Conservation (phyloP, 1,284 basidiomycete species). For the Golubevia pallescens region DNA sequence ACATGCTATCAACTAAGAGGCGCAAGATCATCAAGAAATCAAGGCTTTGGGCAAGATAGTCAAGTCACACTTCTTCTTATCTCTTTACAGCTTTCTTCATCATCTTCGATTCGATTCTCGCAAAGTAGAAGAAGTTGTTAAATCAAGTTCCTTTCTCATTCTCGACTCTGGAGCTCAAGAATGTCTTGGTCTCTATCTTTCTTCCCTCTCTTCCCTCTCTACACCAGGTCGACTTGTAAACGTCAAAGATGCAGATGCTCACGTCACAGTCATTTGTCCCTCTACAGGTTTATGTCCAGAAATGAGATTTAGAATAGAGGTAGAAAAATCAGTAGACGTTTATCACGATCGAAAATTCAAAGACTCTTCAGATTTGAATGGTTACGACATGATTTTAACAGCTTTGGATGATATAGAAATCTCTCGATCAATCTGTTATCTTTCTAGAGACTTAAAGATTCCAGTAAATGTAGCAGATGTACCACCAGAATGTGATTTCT, state of each 20-base stretch:
- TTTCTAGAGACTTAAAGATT: constrained; percentile 75
- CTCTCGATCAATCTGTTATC: constrained; percentile 74
- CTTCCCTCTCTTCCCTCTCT: no score
- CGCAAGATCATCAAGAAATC: no score
- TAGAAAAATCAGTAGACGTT: constrained; percentile 31
- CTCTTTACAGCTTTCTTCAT: no score
- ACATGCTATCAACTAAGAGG: no score
- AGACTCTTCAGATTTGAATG: constrained; percentile 36
- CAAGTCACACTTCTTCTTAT: no score
- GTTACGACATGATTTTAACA: constrained; percentile 88
- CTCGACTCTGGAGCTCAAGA: no score
- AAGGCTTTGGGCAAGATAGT: no score
- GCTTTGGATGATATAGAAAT: constrained; percentile 85
- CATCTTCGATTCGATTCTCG: no score
- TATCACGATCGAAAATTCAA: constrained; percentile 63
- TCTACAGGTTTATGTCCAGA: constrained; percentile 47
- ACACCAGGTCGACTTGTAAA: constrained; percentile 49
- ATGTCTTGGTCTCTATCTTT: no score
- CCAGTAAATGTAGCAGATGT: constrained; percentile 97
- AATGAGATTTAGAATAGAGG: constrained; percentile 44
- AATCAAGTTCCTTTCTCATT: no score
- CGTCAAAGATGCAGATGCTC: constrained; percentile 55
- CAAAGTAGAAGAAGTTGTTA: no score
- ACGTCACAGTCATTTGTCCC: constrained; percentile 56
- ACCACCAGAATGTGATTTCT: constrained; percentile 88